Evolutionary conservation across 2,329 filamentous ascomycete species (phyloP), one percentile per base, ranked within the genome.

Genomic region (Calonectria leucothoes): DNA sequence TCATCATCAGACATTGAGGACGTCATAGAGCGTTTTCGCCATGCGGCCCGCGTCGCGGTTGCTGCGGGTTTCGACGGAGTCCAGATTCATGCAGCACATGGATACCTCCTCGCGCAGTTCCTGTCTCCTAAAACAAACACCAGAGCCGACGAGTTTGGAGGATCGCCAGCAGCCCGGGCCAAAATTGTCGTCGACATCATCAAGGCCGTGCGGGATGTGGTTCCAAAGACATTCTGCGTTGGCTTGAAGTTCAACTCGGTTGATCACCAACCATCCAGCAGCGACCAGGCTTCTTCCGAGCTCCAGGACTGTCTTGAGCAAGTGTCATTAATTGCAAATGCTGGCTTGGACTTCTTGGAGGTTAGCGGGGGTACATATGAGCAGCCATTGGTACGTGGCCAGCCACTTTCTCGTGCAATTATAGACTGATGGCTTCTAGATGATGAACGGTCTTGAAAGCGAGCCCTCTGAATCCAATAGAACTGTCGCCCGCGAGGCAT

Each of bases 301-400:
- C 76, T 90, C 25, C 82, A 87, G 12, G 91, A 91, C 15, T 89
- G 87, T 42, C 83, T 94, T 48, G 87, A 90, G 70, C 92, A 94
- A 79, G 85, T 93, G 12, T 82, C 84, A n/a, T 79, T 85, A 23
- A 87, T 92, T 6, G 82, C 82, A 0, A 83, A 83, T 6, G 86
- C 85, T 48, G 89, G 84, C 6, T 83, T 94, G 1, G 93, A 94
- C 82, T 94, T 94, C 75, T 83, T 94, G 2, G 93, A 95, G 82
- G 88, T 94, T 31, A 91, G 89, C 23, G 93, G 93, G 0, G 93
- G 93, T 0, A 89, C 82, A 0, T 92, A 89, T 75, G 89, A 92
- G 76, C 82, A 91, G 69, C 87, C 90, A 0, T 78, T 75, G 65
- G 88, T 90, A 78, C 66, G 80, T 65, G 23, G 0, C 23, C 8